These are phyloP conservation scores for Phytophthora pluvialis DNA, from an alignment of 352 stramenopile species.

Conservation along the genomic window DNA sequence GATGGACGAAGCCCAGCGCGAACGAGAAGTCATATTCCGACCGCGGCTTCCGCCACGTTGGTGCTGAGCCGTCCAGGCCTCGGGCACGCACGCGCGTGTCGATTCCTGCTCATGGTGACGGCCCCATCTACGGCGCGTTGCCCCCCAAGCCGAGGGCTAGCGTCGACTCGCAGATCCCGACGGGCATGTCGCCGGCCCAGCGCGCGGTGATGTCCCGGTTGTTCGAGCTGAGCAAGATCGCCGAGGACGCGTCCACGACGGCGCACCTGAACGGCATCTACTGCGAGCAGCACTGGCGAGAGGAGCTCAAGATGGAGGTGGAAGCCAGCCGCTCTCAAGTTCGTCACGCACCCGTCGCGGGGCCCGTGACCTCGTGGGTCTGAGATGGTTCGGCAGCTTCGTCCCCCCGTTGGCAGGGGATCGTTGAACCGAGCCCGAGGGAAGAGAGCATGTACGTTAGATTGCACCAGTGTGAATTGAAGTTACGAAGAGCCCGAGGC, in stretches of 20 bases:
- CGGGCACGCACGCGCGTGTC: slow-evolving; percentile 18
- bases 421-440: slow-evolving; percentile 2
- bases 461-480: slow-evolving; percentile 27
- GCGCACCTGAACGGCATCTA: slow-evolving; percentile 58
- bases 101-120: slow-evolving; percentile 15
- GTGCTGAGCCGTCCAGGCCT: slow-evolving; percentile 11
- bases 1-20: slow-evolving; percentile 19
- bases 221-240: slow-evolving; percentile 58
- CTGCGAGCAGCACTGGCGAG: slow-evolving; percentile 40
- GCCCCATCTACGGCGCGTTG: slow-evolving; percentile 9
- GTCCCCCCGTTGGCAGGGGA: slow-evolving; percentile 15
- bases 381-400: slow-evolving; percentile 15
- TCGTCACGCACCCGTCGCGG: slow-evolving; percentile 1
- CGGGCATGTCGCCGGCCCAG: slow-evolving; percentile 20
- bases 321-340: slow-evolving; percentile 27
- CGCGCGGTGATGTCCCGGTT: slow-evolving; percentile 37
- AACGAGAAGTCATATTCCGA: slow-evolving; percentile 22
- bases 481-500: slow-evolving; percentile 28
- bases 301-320: slow-evolving; percentile 39
- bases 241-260: slow-evolving; percentile 55
- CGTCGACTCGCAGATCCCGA: slow-evolving; percentile 10
- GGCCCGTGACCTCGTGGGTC: slow-evolving; percentile 16
- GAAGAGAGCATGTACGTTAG: slow-evolving; percentile 25
- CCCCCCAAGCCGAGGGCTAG: slow-evolving; percentile 16
- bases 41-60: slow-evolving; percentile 2